phyloP scores from a whole-genome alignment of 2,329 filamentous ascomycete genomes.

The Colletotrichum magnum region DNA sequence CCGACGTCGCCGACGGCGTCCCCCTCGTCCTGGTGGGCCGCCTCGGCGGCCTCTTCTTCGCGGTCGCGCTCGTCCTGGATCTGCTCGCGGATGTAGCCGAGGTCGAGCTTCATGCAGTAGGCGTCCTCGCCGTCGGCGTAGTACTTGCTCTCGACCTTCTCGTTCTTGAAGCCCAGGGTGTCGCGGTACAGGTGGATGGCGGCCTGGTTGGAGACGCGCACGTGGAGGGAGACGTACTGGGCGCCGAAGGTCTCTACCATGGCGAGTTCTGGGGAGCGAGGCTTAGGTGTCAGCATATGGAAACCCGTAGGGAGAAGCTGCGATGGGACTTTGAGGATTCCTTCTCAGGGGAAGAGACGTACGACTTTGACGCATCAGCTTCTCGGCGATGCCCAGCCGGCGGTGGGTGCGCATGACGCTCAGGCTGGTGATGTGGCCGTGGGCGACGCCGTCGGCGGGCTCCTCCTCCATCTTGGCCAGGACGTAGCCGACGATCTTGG shows the following conservation, averaged over 20 bases:
- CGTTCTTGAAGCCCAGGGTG: conserved; percentile 89
- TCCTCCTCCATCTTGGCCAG: conserved; percentile 99
- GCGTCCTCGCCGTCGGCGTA: conserved; percentile 99
- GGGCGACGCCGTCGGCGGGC: conserved; percentile 88
- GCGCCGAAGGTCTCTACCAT: conserved; percentile 97
- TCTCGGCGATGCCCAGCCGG: conserved; percentile 92
- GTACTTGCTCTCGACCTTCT: conserved; percentile 90
- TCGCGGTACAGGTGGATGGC: conserved; percentile 94
- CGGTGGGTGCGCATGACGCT: conserved; percentile 97
- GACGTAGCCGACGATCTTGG: conserved; percentile 99
- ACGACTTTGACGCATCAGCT: conserved; percentile 97
- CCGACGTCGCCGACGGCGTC: conserved; percentile 79
- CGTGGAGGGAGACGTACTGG: conserved; percentile 94
- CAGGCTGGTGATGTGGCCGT: conserved; percentile 96
- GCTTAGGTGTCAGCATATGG: conserved; percentile 10
- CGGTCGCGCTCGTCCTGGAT: conserved; percentile 58
- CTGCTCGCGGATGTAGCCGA: conserved; percentile 71
- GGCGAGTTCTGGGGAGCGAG: conserved; percentile 73
- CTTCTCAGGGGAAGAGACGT: conserved; percentile 54
- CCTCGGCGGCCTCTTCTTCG: conserved; percentile 58
- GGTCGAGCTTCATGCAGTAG: conserved; percentile 91
- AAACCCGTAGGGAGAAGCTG: neutral
- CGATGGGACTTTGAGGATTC: too few relatives aligned
- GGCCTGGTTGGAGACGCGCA: conserved; percentile 92
- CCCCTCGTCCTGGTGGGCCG: conserved; percentile 69